Evolutionary conservation across 75 land plant species (phyloP).

Genomic region (Adiantum capillusveneris): DNA sequence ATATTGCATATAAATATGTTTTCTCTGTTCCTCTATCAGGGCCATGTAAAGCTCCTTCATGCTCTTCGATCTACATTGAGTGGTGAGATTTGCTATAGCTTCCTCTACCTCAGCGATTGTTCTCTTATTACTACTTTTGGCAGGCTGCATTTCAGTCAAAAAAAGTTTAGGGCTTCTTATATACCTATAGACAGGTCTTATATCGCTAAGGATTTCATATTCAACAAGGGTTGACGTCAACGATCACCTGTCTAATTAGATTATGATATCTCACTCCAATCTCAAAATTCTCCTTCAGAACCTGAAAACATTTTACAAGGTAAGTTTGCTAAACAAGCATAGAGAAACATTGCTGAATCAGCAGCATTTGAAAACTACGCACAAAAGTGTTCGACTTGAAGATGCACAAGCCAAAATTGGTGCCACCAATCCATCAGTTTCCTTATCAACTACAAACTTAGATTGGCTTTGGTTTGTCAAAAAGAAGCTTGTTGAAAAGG

Average conservation of each 20-base stretch:
- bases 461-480: no score
- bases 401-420: no score
- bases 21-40: slow-evolving; percentile 1
- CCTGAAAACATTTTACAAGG: no score
- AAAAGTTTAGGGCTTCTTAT: no score
- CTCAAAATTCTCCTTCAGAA: background rate
- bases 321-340: no score
- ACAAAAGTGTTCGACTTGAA: no score
- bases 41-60: slow-evolving; percentile 4
- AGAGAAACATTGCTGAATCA: no score
- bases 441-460: no score
- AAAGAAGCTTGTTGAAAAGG: background rate
- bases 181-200: no score
- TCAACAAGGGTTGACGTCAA: background rate
- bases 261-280: slow-evolving; percentile 5
- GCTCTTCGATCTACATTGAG: background rate
- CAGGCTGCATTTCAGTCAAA: background rate
- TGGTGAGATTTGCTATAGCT: background rate
- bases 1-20: slow-evolving; percentile 1
- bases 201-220: no score
- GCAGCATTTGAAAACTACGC: no score
- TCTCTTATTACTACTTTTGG: background rate
- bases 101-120: background rate
- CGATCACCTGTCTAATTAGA: background rate
- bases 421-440: no score